Evolutionary conservation across 1,139 yeast genomes (phyloP).

Genomic region (Yamadazyma oceani): DNA sequence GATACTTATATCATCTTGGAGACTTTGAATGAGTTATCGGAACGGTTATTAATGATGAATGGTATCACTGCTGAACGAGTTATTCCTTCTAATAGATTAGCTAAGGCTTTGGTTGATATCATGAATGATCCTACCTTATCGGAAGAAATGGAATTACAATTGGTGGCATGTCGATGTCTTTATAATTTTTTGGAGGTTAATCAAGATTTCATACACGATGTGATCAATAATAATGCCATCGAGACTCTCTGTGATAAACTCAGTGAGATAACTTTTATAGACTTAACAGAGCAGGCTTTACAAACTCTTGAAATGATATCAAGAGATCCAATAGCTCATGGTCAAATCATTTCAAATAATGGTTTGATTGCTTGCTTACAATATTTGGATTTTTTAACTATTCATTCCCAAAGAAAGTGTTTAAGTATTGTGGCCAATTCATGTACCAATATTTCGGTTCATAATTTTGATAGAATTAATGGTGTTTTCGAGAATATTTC

Average conservation of each 20-base stretch:
- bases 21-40: constrained; percentile 62
- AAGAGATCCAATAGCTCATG: constrained; percentile 50
- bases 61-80: constrained; percentile 60
- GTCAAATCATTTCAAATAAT: constrained; percentile 53
- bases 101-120: constrained; percentile 57
- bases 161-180: constrained; percentile 83
- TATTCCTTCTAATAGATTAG: constrained; percentile 61
- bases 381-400: constrained; percentile 83
- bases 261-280: constrained; percentile 78
- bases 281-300: constrained; percentile 88
- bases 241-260: constrained; percentile 67
- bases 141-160: constrained; percentile 74
- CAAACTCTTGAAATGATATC: constrained; percentile 74
- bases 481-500: constrained; percentile 65
- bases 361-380: constrained; percentile 69
- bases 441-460: constrained; percentile 49
- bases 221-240: constrained; percentile 67
- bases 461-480: constrained; percentile 48
- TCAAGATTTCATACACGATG: constrained; percentile 62
- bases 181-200: constrained; percentile 80
- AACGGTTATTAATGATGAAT: constrained; percentile 66
- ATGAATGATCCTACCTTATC: constrained; percentile 58
- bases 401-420: constrained; percentile 87
- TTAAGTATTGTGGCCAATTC: constrained; percentile 76
- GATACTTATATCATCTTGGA: constrained; percentile 54